A percentile compares a stretch with the other conserved stretches of the same genome.
These are phyloP conservation scores for Termitomyces sp. DNA, from an alignment of 768 basidiomycete species.

Conservation along the genomic window DNA sequence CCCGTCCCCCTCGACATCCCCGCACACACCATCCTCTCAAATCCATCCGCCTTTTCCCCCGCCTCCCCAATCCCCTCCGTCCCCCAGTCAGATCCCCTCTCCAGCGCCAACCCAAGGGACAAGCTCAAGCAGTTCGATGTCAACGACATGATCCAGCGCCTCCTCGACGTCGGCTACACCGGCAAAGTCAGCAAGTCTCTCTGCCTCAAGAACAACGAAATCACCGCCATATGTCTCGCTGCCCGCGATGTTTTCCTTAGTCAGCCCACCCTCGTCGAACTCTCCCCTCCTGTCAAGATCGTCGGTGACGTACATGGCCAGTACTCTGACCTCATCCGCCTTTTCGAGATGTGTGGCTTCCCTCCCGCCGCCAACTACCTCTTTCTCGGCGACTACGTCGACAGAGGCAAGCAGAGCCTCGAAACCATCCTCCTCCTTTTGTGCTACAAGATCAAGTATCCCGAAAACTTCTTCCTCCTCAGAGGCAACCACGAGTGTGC, in stretches of 20 bases:
- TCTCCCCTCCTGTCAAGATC: slow-evolving; percentile 98
- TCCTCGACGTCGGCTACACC: slow-evolving; percentile 95
- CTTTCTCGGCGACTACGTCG: slow-evolving; percentile 98
- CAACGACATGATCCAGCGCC: slow-evolving; percentile 96
- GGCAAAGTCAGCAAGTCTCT: slow-evolving; percentile 97
- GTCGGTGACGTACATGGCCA: slow-evolving; percentile 99
- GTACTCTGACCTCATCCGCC: slow-evolving; percentile 95
- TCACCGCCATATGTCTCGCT: slow-evolving; percentile 89
- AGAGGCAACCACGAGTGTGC: slow-evolving; percentile 99
- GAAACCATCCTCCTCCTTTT: slow-evolving; percentile 96
- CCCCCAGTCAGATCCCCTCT: slow-evolving; percentile 35
- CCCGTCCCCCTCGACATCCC: slow-evolving; percentile 74
- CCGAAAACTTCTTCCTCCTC: slow-evolving; percentile 98
- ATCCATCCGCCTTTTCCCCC: slow-evolving; percentile 51
- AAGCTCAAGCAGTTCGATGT: slow-evolving; percentile 79
- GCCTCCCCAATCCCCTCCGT: slow-evolving; percentile 42
- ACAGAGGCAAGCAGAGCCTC: slow-evolving; percentile 96
- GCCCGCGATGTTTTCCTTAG: slow-evolving; percentile 94
- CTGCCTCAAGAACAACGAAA: slow-evolving; percentile 95
- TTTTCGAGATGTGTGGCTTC: slow-evolving; percentile 99
- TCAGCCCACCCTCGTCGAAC: slow-evolving; percentile 95
- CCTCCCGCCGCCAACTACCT: slow-evolving; percentile 97
- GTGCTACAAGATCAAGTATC: slow-evolving; percentile 99
- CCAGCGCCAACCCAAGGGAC: slow-evolving; percentile 48
- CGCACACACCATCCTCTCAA: slow-evolving; percentile 83